phyloP scores from a whole-genome alignment of 179 eudicot species.

The Silene coronaria region DNA sequence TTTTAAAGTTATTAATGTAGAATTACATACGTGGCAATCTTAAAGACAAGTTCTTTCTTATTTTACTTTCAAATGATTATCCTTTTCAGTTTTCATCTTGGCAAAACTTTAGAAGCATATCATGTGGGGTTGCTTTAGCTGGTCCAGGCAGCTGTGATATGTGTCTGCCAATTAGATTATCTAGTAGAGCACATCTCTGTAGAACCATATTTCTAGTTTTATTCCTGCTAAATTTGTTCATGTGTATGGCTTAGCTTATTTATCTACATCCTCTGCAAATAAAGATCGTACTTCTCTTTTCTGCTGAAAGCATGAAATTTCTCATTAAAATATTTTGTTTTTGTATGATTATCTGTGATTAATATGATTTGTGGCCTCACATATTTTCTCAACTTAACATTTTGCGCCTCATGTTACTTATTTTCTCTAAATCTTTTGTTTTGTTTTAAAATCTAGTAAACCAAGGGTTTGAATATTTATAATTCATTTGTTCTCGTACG shows the following conservation, averaged over 20 bases:
- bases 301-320: not conserved
- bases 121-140: constrained; percentile 17
- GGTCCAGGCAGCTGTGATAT: constrained; percentile 23
- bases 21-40: constrained; percentile 21
- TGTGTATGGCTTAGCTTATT: constrained; percentile 8
- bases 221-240: constrained; percentile 3
- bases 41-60: not conserved
- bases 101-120: constrained; percentile 3
- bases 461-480: not conserved
- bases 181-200: constrained; percentile 22
- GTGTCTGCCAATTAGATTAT: constrained; percentile 31
- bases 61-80: not conserved
- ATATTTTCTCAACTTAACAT: not conserved
- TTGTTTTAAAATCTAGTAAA: constrained; percentile 6
- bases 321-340: too few species aligned
- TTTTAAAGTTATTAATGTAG: constrained; percentile 21
- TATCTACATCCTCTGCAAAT: not conserved
- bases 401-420: not conserved
- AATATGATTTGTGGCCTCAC: too few species aligned
- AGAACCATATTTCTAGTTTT: constrained; percentile 10
- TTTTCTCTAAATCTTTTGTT: not conserved
- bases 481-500: not conserved
- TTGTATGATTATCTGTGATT: too few species aligned
- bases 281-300: not conserved
- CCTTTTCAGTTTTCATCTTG: not conserved